Evolutionary conservation across 2,329 filamentous ascomycete genomes (phyloP), one percentile per base, ranked within the genome.

Genomic region (Hypoxylon sp.): DNA sequence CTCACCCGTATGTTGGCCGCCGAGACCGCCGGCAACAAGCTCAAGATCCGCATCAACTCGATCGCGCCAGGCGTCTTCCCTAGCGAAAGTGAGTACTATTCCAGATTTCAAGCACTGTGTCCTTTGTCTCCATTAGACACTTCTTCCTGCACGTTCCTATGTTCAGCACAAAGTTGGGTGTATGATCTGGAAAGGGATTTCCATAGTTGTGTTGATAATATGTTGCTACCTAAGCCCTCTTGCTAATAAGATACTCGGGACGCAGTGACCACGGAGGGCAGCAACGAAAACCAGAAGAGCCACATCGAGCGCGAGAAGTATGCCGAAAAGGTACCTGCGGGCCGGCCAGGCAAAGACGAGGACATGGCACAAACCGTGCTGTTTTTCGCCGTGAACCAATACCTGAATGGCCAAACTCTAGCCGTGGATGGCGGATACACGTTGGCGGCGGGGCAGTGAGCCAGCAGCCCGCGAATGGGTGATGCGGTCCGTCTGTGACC

Each of bases 1-100:
- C 76, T 91, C 56, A 88, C 82, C 32, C 81, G 87, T 57, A 88
- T 91, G 73, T 77, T 91, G 10, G 87, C 89, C 0, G 79, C 81
- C 37, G 89, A 91, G 75, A 73, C 91, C 5, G 83, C 85, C 0
- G 79, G 78, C 62, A 81, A 85, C 48, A 82, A 84, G 19, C 83
- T 90, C 64, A 89, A 87, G 74, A 81, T 86, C 41, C 91, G 93
- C 68, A 84, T 90, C 37, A 85, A 93, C 72, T 87, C 89, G 41
- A 91, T 92, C 64, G 91, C 91, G 0, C 91, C 91, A 0, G 90
- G 90, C 32, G 83, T 91, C 26, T 85, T 86, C 70, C 89, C 88
- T 17, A 90, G 88, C 72, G 90, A 91, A 84, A 92, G 63, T 66
- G 43, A 55, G 63, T 65, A 24, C 1, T 49, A n/a, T n/a, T n/a